Conservation (phyloP, 306 rosid species). For the Acacia confusa region DNA sequence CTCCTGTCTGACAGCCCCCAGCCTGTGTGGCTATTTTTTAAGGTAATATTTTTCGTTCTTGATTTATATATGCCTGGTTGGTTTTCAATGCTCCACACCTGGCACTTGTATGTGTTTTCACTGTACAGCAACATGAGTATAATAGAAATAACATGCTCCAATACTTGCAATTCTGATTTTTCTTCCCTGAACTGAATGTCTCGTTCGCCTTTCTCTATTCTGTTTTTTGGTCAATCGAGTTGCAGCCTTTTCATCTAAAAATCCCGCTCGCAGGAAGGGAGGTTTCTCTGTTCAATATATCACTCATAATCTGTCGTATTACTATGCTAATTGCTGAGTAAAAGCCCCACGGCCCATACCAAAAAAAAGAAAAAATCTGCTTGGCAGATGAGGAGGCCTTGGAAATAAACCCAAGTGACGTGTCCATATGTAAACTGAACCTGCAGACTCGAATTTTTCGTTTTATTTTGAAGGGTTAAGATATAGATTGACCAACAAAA, state of each 20-base stretch:
- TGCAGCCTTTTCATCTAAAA: not conserved
- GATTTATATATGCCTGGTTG: not conserved
- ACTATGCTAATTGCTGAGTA: not conserved
- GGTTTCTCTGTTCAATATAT: not conserved
- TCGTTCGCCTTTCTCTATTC: not conserved
- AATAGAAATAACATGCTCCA: constrained; percentile 2
- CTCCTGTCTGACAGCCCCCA: constrained; percentile 17
- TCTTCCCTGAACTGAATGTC: not conserved
- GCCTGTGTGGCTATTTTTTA: constrained; percentile 6
- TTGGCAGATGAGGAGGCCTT: no score
- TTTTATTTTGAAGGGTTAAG: no score
- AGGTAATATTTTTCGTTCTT: not conserved
- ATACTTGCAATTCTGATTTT: not conserved
- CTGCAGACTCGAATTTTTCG: no score
- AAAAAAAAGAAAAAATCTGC: no score
- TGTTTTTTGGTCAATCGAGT: not conserved
- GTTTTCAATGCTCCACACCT: not conserved
- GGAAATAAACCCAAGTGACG: no score
- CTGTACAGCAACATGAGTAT: constrained; percentile 7
- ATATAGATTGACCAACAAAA: no score
- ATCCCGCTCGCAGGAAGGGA: not conserved
- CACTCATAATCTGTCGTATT: not conserved
- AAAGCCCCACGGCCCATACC: not conserved
- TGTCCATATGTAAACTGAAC: no score
- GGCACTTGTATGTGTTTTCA: not conserved